Evolutionary conservation across 371 early-diverging fungal genomes (phyloP), one percentile per base, ranked within the genome.

Genomic region (Mortierella sp.): DNA sequence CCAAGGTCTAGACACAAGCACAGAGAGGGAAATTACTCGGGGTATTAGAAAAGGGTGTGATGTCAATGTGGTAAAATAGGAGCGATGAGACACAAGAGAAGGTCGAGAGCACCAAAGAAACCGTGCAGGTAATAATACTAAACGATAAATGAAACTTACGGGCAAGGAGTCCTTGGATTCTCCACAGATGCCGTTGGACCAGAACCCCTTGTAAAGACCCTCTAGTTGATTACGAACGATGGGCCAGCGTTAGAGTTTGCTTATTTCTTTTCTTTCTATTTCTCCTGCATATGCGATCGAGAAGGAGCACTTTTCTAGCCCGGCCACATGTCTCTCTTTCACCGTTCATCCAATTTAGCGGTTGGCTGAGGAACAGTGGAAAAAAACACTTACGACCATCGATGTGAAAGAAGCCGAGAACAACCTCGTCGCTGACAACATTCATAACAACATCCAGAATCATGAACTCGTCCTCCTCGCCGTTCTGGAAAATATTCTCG

Each of bases 391-490:
- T 85, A 88, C 87, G 83, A 51, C 80, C 83, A 80, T 87, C 86
- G 51, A 86, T 87, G 72, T 93, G 92, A 77, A 92, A 93, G 75
- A 91, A 92, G 3, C 89, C 89, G 6, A 93, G 87, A 11, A 92
- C 88, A 26, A 90, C 83, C 26, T 90, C 83, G 69, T 93, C 87
- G 40, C 91, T 90, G 51, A 90, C 91, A 72, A 90, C 89, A 54
- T 92, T 90, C 83, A 92, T 88, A 31, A 91, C 91, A 2, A 92
- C 78, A 73, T 93, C 89, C 37, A 93, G 79, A 24, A 93, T 87
- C 75, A 88, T 84, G 83, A 89, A 93, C 14, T 88, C 88, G 73
- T 90, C 89, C 53, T 78, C 75, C 50, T 84, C 80, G 34, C 85
- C 81, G 40, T 85, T 85, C 10, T 69, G 86, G 37, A 86, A 86